Base-by-base conservation (phyloP, 805 yeast species). In the Nakazawaea siamensis region DNA sequence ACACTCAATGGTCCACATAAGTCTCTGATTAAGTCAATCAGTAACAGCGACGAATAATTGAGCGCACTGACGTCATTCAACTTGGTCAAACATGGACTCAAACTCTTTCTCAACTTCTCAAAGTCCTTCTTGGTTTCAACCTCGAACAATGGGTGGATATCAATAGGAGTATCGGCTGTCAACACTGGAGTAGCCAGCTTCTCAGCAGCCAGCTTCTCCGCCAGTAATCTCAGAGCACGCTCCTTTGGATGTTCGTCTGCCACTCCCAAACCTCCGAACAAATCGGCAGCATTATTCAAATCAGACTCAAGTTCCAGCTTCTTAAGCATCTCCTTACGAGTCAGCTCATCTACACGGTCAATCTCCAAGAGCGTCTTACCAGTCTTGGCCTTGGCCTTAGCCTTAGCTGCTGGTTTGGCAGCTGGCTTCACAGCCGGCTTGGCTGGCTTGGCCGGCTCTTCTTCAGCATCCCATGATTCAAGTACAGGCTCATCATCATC, bases 211-310 rank as follows among this genome's bases (percentile, higher is more conserved):
- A 61, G 62, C 17, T 50, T 54, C 13, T 66, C 65, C 19, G 51
- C 49, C 18, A 64, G 67, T 21, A 28, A 16, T 17, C 68, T 70
- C 37, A 67, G 68, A 23, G 73, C 74, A 41, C 68, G 68, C 39
- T 73, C 76, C 40, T 74, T 60, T 29, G 78, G 78, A 46, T 72
- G 78, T 24, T 63, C 77, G 40, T 65, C 66, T 17, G 75, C 72
- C 35, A 71, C 69, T 27, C 73, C 72, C 45, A 66, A 64, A 12
- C 85, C 86, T 21, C 87, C 95, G 54, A 90, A 86, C 48, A 90
- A 66, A 48, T 84, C 94, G 7, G 95, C 90, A 20, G 98, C 97
- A 54, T 84, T 85, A 58, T 84, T 85, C 57, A 90, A 66, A 62
- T 90, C 98, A 18, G 94, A 73, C 31, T 75, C 79, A 40, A 85